These are phyloP conservation scores for Auricularia sp. DNA, from an alignment of 768 basidiomycete genomes.

Conservation along the genomic window DNA sequence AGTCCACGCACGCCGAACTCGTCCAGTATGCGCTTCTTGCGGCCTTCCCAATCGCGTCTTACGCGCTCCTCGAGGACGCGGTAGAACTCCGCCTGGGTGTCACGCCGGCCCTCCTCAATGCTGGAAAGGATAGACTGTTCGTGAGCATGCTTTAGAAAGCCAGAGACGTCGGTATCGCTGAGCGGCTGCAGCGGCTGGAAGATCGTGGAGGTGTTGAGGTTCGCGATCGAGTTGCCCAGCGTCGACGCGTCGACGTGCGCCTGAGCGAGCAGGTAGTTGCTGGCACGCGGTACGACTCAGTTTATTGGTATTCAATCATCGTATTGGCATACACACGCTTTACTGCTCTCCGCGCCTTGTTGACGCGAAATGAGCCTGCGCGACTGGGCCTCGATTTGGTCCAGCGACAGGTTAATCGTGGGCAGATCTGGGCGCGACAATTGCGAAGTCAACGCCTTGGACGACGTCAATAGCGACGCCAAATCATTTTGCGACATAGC, in stretches of 20 bases:
- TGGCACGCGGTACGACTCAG: conserved; percentile 20
- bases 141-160: conserved; percentile 90
- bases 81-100: conserved; percentile 82
- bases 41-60: conserved; percentile 78
- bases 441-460: conserved; percentile 60
- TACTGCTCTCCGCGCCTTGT: conserved; percentile 51
- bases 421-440: conserved; percentile 75
- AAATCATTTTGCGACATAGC: conserved; percentile 13
- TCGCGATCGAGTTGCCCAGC: conserved; percentile 71
- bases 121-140: conserved; percentile 92
- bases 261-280: conserved; percentile 87
- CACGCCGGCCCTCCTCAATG: conserved; percentile 79
- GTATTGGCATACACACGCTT: conserved; percentile 34
- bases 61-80: conserved; percentile 65
- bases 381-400: conserved; percentile 92
- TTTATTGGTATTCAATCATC: neutral
- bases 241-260: conserved; percentile 91
- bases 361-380: conserved; percentile 71
- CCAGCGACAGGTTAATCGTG: conserved; percentile 78
- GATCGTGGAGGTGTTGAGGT: conserved; percentile 69
- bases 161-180: conserved; percentile 88
- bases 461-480: conserved; percentile 15
- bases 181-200: conserved; percentile 86
- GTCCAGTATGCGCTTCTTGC: conserved; percentile 83
- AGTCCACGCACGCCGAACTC: conserved; percentile 66